Evolutionary conservation across 2,329 filamentous ascomycete species (phyloP).

Genomic region (Cladosporium sp.): DNA sequence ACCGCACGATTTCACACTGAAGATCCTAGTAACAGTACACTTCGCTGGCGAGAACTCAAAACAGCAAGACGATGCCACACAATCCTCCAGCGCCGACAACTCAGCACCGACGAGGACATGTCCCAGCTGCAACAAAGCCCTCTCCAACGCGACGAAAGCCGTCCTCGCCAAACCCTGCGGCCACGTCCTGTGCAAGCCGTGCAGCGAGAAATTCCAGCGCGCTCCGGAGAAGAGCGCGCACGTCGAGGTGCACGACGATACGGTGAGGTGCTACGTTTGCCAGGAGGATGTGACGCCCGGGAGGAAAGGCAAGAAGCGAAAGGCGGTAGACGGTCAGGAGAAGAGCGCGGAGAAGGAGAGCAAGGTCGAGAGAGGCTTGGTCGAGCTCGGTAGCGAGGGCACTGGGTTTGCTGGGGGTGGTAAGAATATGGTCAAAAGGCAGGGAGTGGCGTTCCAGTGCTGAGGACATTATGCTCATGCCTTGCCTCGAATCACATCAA

Average conservation of each 20-base stretch:
- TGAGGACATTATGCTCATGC: too few relatives aligned
- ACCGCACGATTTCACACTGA: slow-evolving; percentile 72
- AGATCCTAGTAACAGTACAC: slow-evolving; percentile 68
- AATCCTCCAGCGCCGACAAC: slow-evolving; percentile 28
- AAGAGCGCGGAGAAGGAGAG: too few relatives aligned
- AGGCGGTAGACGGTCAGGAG: slow-evolving; percentile 33
- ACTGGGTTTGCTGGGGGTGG: slow-evolving; percentile 92
- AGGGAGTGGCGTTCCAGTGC: slow-evolving; percentile 75
- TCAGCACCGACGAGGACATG: slow-evolving; percentile 52
- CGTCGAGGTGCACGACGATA: slow-evolving; percentile 50
- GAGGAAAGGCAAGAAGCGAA: slow-evolving; percentile 22
- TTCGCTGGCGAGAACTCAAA: slow-evolving; percentile 63
- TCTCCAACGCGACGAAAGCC: slow-evolving; percentile 79
- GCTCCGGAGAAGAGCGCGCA: slow-evolving; percentile 56
- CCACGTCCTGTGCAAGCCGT: slow-evolving; percentile 83
- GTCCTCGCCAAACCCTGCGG: slow-evolving; percentile 84
- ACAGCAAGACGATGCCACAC: slow-evolving; percentile 47
- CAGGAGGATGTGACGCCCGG: slow-evolving; percentile 64
- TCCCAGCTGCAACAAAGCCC: slow-evolving; percentile 77
- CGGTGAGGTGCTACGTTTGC: slow-evolving; percentile 75
- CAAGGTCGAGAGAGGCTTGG: slow-evolving; percentile 64
- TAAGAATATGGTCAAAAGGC: slow-evolving; percentile 72
- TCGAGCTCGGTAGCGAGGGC: slow-evolving; percentile 78
- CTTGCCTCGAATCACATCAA: too few relatives aligned
- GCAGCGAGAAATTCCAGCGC: slow-evolving; percentile 77